Evolutionary conservation across 768 basidiomycete genomes (phyloP), one percentile per base, ranked within the genome.

Genomic region (Suillus subalutaceus): DNA sequence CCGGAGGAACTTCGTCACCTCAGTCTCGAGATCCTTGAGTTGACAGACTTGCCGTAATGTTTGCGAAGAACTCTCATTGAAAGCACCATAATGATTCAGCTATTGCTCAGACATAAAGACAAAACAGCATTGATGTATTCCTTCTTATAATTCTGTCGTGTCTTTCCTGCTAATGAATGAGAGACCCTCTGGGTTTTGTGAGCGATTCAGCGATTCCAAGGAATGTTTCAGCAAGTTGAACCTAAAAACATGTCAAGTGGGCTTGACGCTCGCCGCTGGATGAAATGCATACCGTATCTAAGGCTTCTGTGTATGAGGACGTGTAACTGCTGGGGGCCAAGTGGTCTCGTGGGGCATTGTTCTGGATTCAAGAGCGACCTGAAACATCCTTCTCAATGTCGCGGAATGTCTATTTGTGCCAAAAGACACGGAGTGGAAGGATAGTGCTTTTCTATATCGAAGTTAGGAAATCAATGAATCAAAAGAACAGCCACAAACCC

Each of bases 361-460:
- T 82, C 67, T 87, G 83, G 4, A 82, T 78, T 85, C 81, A 6
- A 69, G 71, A 0, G 88, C 86, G 20, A 88, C 79, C 5, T 81
- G 72, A 0, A 80, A 79, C 88, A 89, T 89, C 16, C 80, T 75
- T 35, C 78, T 78, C 26, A 89, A 74, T 48, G 69, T 67, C 6
- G 10, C 43, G 48, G 67, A 70, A 13, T 44, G 71, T 35, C 9
- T 43, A 12, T 75, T 68, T 2, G 74, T 74, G 5, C 86, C 88
- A 56, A 89, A 88, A 0, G 84, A 81, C 10, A 89, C 83, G 0
- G 87, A 71, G 56, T 89, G 88, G 70, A 88, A 85, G 0, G 87
- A 86, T 0, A 87, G 74, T 0, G 86, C 75, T 75, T 85, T 85
- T 15, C 88, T 88, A 32, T 43, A 26, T 30, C n/a, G 6, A 38